These are phyloP conservation scores for Salvia rosmarinus DNA, from an alignment of 257 asterid species.

Conservation along the genomic window DNA sequence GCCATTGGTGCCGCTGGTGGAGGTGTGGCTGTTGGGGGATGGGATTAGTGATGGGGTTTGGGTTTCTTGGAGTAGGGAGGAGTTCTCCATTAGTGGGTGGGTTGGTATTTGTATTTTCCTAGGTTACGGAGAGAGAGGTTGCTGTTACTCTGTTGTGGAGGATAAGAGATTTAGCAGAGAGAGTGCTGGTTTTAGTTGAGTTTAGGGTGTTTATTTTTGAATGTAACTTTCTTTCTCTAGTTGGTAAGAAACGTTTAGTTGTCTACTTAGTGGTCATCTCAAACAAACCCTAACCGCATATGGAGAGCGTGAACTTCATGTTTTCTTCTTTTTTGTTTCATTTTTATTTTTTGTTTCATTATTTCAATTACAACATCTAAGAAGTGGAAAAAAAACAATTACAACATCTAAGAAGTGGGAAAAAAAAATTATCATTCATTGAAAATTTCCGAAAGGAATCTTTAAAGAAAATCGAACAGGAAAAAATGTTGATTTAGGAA, in stretches of 20 bases:
- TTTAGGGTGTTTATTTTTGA: slow-evolving; percentile 40
- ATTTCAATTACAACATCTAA: no score
- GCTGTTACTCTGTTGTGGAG: slow-evolving; percentile 28
- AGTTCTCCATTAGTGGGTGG: slow-evolving; percentile 63
- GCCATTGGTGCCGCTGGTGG: slow-evolving; percentile 42
- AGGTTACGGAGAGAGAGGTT: slow-evolving; percentile 35
- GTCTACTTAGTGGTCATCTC: slow-evolving; percentile 22
- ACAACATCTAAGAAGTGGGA: no score
- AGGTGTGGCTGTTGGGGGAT: slow-evolving; percentile 41
- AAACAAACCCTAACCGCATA: background rate
- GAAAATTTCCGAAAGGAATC: no score
- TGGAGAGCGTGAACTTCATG: slow-evolving; percentile 26
- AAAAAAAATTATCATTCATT: no score
- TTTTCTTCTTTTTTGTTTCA: background rate
- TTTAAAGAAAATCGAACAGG: no score
- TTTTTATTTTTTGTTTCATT: background rate
- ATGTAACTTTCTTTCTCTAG: slow-evolving; percentile 52
- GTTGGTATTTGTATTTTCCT: slow-evolving; percentile 24
- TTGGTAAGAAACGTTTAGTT: slow-evolving; percentile 57
- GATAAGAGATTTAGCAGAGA: slow-evolving; percentile 26
- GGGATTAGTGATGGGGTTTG: slow-evolving; percentile 41
- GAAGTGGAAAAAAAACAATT: no score
- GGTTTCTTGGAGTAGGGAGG: slow-evolving; percentile 45
- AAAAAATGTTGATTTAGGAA: no score
- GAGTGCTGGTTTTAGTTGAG: background rate